Evolutionary conservation across 2,329 filamentous ascomycete genomes (phyloP), one percentile per base, ranked within the genome.

Genomic region (Penicillium occitanis): DNA sequence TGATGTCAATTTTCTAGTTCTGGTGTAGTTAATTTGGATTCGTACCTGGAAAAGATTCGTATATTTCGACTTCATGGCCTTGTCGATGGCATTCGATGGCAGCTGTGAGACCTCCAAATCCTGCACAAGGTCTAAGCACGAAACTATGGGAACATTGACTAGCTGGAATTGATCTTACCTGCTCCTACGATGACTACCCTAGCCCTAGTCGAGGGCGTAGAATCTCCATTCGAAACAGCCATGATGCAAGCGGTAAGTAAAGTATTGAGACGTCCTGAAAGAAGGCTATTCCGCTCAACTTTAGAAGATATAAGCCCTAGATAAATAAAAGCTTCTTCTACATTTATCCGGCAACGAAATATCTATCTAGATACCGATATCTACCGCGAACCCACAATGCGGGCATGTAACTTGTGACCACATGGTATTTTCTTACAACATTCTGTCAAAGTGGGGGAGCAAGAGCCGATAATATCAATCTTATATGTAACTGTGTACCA

Each of bases 1-100:
- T 25, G 5, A 33, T 19, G 4, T 33, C 14, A 17, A 3, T 53
- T 33, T 3, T 25, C 19, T 22, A 5, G 44, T 4, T 48, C 8
- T 48, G n/a, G 14, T 13, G 48, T 28, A n/a, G 6, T 51, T 14
- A 8, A 7, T 51, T 10, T n/a, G 3, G 14, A 7, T 48, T 35
- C 68, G 62, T 63, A 72, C 73, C 71, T 25, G 82, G 78, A 67
- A 87, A 88, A 0, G 83, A 80, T 70, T 88, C 86, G 72, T 87
- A 87, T 67, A 89, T 81, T 64, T 82, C 77, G 19, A 87, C 86
- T 13, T 81, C 78, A 72, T 88, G 87, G 17, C 87, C 87, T 69
- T 88, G 85, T 17, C 85, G 82, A 68, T 85, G 82, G 71, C 86
- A 88, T 75, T 89, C 87, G 68, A 89, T 87, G 50, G 87, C 87